Conservation (phyloP, 139 green algal genomes). For the Gonium pectorale region DNA sequence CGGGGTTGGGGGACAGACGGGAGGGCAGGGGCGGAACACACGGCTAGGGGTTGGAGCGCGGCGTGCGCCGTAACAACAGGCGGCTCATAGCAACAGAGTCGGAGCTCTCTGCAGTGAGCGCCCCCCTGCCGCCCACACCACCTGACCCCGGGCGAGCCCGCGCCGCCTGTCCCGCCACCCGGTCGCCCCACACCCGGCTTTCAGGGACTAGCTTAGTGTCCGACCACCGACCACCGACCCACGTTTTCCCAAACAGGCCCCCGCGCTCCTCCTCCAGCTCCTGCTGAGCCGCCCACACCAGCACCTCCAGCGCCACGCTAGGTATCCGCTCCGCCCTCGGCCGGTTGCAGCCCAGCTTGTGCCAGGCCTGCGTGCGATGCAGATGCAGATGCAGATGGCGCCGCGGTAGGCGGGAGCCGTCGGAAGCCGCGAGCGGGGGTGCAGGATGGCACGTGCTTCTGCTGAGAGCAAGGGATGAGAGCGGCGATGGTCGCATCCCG, state of each 20-base stretch:
- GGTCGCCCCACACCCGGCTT: no score
- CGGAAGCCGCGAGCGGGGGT: no score
- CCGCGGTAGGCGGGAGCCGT: no score
- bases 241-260: not conserved
- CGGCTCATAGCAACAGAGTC: not conserved
- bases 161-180: no score
- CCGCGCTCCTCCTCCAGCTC: not conserved
- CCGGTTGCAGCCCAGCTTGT: not conserved
- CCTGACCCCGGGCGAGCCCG: not conserved
- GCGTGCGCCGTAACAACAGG: no score
- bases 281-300: not conserved
- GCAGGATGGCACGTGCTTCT: no score
- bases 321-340: not conserved
- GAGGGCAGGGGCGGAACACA: not conserved
- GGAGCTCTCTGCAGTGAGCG: not conserved
- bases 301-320: conserved; percentile 5
- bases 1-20: not conserved
- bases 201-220: no score
- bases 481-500: not conserved
- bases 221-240: not conserved
- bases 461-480: not conserved
- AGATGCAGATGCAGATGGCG: no score
- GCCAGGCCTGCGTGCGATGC: conserved; percentile 5
- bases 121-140: not conserved
- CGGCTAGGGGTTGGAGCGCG: not conserved